phyloP scores from a whole-genome alignment of 495 filamentous ascomycete species.

The Xylaria castorea region DNA sequence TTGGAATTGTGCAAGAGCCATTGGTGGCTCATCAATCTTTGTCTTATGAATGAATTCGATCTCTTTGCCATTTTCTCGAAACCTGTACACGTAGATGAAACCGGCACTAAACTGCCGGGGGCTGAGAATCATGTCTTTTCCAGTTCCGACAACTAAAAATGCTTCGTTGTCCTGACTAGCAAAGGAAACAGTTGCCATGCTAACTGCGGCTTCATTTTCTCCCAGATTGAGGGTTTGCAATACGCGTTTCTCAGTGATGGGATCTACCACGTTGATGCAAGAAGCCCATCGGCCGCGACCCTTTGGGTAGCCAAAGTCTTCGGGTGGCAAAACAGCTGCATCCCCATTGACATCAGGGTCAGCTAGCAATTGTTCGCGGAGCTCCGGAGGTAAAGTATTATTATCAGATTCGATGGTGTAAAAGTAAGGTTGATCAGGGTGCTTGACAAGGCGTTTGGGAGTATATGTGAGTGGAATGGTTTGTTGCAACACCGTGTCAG shows the following conservation, averaged over 20 bases:
- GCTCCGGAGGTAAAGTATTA: constrained; percentile 80
- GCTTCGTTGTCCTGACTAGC: constrained; percentile 85
- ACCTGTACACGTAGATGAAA: constrained; percentile 92
- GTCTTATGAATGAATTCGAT: constrained; percentile 98
- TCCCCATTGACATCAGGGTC: constrained; percentile 75
- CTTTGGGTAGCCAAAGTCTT: constrained; percentile 89
- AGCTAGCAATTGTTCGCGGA: constrained; percentile 70
- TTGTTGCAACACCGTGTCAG: constrained; percentile 86
- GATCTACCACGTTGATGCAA: constrained; percentile 90
- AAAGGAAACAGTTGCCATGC: constrained; percentile 82
- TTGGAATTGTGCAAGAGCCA: constrained; percentile 90
- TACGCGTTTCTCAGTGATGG: constrained; percentile 72
- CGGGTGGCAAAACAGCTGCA: constrained; percentile 69
- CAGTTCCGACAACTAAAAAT: constrained; percentile 92
- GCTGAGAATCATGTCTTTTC: constrained; percentile 81
- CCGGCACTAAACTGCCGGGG: constrained; percentile 78
- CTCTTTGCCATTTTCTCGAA: constrained; percentile 81
- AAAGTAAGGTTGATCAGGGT: constrained; percentile 86
- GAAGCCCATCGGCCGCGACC: constrained; percentile 90
- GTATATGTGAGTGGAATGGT: constrained; percentile 90
- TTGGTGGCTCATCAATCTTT: constrained; percentile 83
- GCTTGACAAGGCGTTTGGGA: constrained; percentile 82
- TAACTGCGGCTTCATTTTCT: constrained; percentile 91
- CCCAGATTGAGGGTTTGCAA: constrained; percentile 79
- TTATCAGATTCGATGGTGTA: constrained; percentile 95